A percentile compares a stretch with the other conserved stretches of the same genome.
Conservation (phyloP, 2,329 filamentous ascomycete genomes). For the Phoma herbarum region DNA sequence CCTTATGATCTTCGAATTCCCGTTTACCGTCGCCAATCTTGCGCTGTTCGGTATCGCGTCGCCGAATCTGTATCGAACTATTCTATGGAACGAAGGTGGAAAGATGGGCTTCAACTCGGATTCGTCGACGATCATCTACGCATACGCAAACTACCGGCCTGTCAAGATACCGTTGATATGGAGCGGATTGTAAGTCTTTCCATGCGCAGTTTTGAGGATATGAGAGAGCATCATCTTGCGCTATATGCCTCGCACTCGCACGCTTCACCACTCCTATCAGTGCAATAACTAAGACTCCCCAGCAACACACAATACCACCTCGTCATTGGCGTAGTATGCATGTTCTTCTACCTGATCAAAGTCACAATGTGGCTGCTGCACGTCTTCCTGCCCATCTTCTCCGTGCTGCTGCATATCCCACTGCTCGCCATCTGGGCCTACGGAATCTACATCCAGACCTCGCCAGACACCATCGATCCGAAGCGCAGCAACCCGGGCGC, state of each 20-base stretch:
- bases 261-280: not conserved
- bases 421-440: slow-evolving; percentile 70
- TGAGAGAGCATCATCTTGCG: not conserved
- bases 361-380: slow-evolving; percentile 74
- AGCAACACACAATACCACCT: slow-evolving; percentile 81
- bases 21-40: slow-evolving; percentile 70
- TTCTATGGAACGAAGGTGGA: slow-evolving; percentile 76
- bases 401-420: slow-evolving; percentile 64
- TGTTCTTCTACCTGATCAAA: slow-evolving; percentile 79
- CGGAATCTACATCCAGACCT: slow-evolving; percentile 75
- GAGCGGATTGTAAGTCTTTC: slow-evolving; percentile 71
- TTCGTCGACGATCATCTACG: slow-evolving; percentile 73
- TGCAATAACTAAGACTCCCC: slow-evolving; percentile 19
- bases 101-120: slow-evolving; percentile 78
- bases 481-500: slow-evolving; percentile 67
- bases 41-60: slow-evolving; percentile 77
- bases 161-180: slow-evolving; percentile 73
- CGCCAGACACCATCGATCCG: slow-evolving; percentile 75
- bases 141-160: slow-evolving; percentile 74
- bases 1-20: slow-evolving; percentile 72
- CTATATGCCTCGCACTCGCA: not conserved
- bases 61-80: slow-evolving; percentile 75
- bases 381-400: slow-evolving; percentile 73
- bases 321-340: slow-evolving; percentile 76
- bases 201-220: not conserved